Percentiles rank a stretch among this genome's conserved stretches.
phyloP scores from a whole-genome alignment of 768 basidiomycete species.

The Termitomyces sp. region DNA sequence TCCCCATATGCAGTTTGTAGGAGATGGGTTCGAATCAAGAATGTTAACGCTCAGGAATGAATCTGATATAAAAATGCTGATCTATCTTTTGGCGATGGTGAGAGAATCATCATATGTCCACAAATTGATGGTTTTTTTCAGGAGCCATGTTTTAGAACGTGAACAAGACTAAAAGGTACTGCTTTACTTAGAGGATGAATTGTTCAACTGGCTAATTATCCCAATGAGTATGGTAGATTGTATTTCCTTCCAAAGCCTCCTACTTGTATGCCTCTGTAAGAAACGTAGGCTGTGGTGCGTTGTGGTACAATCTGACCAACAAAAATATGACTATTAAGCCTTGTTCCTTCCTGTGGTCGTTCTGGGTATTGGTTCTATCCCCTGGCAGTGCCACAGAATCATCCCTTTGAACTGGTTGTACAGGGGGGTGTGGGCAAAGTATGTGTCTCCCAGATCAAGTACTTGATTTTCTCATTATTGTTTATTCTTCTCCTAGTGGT shows the following conservation, averaged over 20 bases:
- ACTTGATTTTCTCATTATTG: background rate
- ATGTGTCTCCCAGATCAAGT: background rate
- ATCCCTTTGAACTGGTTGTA: conserved; percentile 21
- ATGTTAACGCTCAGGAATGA: background rate
- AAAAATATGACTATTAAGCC: background rate
- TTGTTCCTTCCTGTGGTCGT: conserved; percentile 16
- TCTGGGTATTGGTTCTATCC: conserved; percentile 27
- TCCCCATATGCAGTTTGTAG: conserved; percentile 10
- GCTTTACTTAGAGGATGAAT: background rate
- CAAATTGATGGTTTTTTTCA: background rate
- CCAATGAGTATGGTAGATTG: conserved; percentile 9
- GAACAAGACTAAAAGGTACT: background rate
- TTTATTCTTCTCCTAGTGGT: conserved; percentile 19
- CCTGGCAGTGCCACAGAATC: conserved; percentile 4
- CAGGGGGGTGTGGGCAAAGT: conserved; percentile 18
- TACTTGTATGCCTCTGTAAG: conserved; percentile 19
- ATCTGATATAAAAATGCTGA: background rate
- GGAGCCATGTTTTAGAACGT: background rate
- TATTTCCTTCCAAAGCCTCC: conserved; percentile 23
- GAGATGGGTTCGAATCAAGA: conserved; percentile 11
- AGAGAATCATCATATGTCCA: background rate
- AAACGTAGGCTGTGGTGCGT: background rate
- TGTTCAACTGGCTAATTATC: background rate
- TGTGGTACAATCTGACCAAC: background rate
- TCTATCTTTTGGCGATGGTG: conserved; percentile 7